phyloP scores from a whole-genome alignment of 495 filamentous ascomycete genomes.

The Aspergillus baeticus region DNA sequence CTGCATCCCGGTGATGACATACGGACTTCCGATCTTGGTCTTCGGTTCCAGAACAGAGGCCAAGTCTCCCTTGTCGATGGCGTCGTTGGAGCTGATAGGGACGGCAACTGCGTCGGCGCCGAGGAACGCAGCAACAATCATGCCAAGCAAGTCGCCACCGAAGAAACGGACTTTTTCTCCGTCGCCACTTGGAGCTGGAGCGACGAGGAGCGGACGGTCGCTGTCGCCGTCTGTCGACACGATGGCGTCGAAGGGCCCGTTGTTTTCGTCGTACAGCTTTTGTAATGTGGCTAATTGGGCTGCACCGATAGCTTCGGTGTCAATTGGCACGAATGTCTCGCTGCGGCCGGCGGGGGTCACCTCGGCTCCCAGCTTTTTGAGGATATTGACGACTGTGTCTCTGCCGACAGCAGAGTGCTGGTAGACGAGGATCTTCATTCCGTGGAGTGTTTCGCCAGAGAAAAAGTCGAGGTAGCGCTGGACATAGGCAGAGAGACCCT shows the following conservation, averaged over 20 bases:
- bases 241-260: constrained; percentile 20
- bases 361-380: constrained; percentile 22
- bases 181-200: constrained; percentile 18
- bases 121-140: constrained; percentile 25
- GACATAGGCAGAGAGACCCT: constrained; percentile 21
- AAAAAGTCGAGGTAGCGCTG: constrained; percentile 29
- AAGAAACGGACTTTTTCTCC: constrained; percentile 12
- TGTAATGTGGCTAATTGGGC: constrained; percentile 25
- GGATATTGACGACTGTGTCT: constrained; percentile 21
- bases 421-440: constrained; percentile 25
- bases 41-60: constrained; percentile 19
- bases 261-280: constrained; percentile 8
- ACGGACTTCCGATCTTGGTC: constrained; percentile 30
- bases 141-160: constrained; percentile 18
- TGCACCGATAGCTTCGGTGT: constrained; percentile 31
- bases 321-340: constrained; percentile 29
- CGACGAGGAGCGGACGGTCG: constrained; percentile 27
- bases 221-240: constrained; percentile 30
- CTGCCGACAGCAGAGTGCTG: constrained; percentile 31
- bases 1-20: constrained; percentile 31
- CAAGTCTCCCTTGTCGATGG: constrained; percentile 23
- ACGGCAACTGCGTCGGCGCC: constrained; percentile 26
- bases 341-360: constrained; percentile 25
- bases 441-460: constrained; percentile 21
- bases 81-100: constrained; percentile 30